Evolutionary conservation across 2,329 filamentous ascomycete species (phyloP), one percentile per base, ranked within the genome.

Genomic region (Aspergillus pseudonomiae): DNA sequence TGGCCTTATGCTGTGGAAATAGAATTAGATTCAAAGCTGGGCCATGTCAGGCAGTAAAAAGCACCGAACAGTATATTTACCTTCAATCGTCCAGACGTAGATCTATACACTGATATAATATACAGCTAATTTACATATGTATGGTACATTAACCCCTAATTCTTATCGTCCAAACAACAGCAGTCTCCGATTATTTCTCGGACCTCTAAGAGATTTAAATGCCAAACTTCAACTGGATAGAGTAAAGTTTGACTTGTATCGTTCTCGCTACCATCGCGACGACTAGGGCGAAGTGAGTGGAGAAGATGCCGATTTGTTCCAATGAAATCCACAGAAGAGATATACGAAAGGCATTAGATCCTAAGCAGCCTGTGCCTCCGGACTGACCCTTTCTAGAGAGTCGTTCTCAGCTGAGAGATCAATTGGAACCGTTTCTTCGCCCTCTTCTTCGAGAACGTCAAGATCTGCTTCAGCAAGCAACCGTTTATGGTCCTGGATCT

Each of bases 401-500:
- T 58, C 57, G 16, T 65, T 60, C 9, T 72, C 71, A n/a, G 64
- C 64, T 2, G 69, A 64, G 21, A 71, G 41, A 54, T 70, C 65
- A 28, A 70, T 50, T 12, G 64, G 50, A 24, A 45, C 46, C 2
- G 58, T 54, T 36, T 67, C 59, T 34, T 65, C 63, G 0, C 63
- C 46, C 12, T 67, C 39, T 41, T 41, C 39, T n/a, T 41, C 55
- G 5, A 65, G 50, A 21, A 64, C 46, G 34, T 65, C 62, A 52
- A 69, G 57, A 50, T 71, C 66, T 1, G 64, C 67, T 46, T 68
- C 69, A 9, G 69, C 63, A n/a, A 74, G 64, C 19, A 76, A 57
- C 19, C 68, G 65, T 60, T 72, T 62, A 57, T 75, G 70, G 39
- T 72, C 69, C 26, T 68, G 59, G 12, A 73, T 68, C 62, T 79